Evolutionary conservation across 2,329 filamentous ascomycete species (phyloP), one percentile per base, ranked within the genome.

Genomic region (Zarea fungicola): DNA sequence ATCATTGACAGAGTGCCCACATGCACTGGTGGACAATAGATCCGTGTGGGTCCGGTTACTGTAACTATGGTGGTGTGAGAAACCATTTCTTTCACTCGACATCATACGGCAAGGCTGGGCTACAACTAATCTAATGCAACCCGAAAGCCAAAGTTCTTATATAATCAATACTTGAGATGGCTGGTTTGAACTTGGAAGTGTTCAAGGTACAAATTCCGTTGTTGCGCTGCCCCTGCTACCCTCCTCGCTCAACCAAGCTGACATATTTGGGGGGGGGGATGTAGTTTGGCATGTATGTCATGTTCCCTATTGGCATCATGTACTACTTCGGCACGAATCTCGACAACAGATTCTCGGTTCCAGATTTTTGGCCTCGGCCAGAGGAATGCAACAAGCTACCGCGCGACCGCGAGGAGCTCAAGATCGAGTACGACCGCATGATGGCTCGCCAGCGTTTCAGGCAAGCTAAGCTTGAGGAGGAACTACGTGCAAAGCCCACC

Each of bases 321-420:
- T 97, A 95, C 78, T 99, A 99, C 76, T 99, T 97, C 69, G 93
- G 93, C 65, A 96, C 91, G 49, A 99, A 99, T 69, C 88, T 99
- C 64, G 93, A 99, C 70, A 80, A 85, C 57, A 85, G 89, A 55
- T 99, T 99, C 75, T 73, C 80, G 41, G 89, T 97, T 1, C 84
- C 87, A 19, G 87, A 86, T 50, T 99, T 99, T 76, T 99, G 93
- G 93, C 93, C 93, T 23, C 89, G 84, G 61, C 76, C 83, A 5
- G 84, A 87, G 55, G 77, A 91, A 64, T 85, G 85, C 52, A 85
- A 93, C 69, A 80, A 78, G 61, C 79, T 93, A 39, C 89, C 89
- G 2, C 80, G 80, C 52, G 87, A 93, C 58, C 75, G 77, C 55
- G 87, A 93, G 48, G 89, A 95, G 69, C 93, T 99, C 61, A 79